These are phyloP conservation scores for Coccinonectria pachysandricola DNA, from an alignment of 2,329 filamentous ascomycete genomes.

Conservation along the genomic window DNA sequence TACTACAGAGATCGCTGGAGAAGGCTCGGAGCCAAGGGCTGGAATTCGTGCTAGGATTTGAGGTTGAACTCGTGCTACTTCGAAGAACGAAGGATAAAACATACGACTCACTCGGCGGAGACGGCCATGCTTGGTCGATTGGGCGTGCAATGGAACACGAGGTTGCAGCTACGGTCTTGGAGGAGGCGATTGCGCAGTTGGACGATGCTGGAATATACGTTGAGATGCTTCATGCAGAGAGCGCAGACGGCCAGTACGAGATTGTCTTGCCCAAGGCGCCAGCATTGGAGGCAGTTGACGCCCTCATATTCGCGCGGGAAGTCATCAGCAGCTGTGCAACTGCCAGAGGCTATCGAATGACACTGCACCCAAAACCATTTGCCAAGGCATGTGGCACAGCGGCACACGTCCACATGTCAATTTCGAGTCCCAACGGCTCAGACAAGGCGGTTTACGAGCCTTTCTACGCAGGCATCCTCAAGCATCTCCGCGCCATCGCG, in stretches of 20 bases:
- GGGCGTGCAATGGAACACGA: conserved; percentile 53
- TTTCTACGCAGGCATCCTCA: conserved; percentile 64
- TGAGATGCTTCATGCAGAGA: conserved; percentile 67
- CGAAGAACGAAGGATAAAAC: conserved; percentile 27
- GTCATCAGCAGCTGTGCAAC: conserved; percentile 56
- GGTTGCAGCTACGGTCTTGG: conserved; percentile 45
- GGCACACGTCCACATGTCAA: conserved; percentile 59
- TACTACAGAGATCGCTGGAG: conserved; percentile 46
- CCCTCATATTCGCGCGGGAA: conserved; percentile 59
- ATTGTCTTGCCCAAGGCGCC: conserved; percentile 55
- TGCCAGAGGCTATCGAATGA: conserved; percentile 53
- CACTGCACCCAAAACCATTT: conserved; percentile 64
- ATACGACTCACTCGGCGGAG: conserved; percentile 38
- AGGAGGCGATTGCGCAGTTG: conserved; percentile 54
- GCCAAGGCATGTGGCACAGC: conserved; percentile 48
- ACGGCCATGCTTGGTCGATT: conserved; percentile 62
- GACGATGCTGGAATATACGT: conserved; percentile 52
- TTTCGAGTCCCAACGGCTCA: conserved; percentile 36
- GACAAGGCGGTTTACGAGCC: conserved; percentile 39
- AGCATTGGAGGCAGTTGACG: conserved; percentile 60
- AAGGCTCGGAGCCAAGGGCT: conserved; percentile 42
- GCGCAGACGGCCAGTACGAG: conserved; percentile 66
- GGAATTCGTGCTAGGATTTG: conserved; percentile 61
- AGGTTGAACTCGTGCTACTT: conserved; percentile 70
- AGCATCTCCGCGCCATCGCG: conserved; percentile 53